Conservation (phyloP, 2,329 filamentous ascomycete species). For the Fusarium sp. region DNA sequence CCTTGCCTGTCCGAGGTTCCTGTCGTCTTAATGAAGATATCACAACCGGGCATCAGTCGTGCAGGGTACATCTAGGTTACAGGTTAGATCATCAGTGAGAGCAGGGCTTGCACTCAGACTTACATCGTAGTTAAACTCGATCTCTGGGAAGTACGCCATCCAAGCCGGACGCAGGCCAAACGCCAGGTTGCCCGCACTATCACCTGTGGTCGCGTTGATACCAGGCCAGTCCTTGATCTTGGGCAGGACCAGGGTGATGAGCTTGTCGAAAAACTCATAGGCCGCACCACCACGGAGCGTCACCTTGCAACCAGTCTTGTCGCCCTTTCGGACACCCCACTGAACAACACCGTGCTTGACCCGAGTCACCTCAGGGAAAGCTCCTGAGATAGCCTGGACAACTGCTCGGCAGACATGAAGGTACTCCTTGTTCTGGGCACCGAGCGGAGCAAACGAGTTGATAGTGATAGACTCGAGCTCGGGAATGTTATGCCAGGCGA, state of each 20-base stretch:
- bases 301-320: constrained; percentile 79
- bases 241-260: constrained; percentile 89
- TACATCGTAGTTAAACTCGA: constrained; percentile 95
- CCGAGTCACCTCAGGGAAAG: constrained; percentile 75
- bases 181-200: constrained; percentile 86
- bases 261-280: constrained; percentile 90
- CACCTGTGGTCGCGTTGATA: constrained; percentile 72
- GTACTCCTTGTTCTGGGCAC: constrained; percentile 76
- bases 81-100: constrained; percentile 19
- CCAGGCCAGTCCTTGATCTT: constrained; percentile 97
- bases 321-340: constrained; percentile 79
- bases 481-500: constrained; percentile 87
- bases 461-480: constrained; percentile 83
- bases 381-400: constrained; percentile 85
- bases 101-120: constrained; percentile 51
- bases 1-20: constrained; percentile 88
- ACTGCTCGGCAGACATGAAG: constrained; percentile 87
- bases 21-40: constrained; percentile 85
- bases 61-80: constrained; percentile 65
- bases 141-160: constrained; percentile 88
- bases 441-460: constrained; percentile 77
- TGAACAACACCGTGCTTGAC: constrained; percentile 76
- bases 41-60: constrained; percentile 84
- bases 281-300: constrained; percentile 83
- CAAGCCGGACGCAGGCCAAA: constrained; percentile 83